A percentile compares a stretch with the other conserved stretches of the same genome.
These are phyloP conservation scores for Chlamydomonas sphaeroides DNA, from an alignment of 139 green algal genomes.

Conservation along the genomic window DNA sequence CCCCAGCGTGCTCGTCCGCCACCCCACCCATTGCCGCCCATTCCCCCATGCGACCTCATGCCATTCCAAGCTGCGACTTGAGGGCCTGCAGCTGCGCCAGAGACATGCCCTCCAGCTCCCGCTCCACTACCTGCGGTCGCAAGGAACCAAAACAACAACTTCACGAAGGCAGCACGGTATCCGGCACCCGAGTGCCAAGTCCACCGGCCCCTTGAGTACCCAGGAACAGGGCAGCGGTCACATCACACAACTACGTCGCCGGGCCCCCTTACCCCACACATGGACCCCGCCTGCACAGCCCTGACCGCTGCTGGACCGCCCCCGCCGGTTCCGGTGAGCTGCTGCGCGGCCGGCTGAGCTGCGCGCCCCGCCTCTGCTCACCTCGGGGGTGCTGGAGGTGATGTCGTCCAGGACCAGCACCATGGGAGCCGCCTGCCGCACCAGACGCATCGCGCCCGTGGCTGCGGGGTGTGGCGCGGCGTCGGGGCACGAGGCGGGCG, in stretches of 20 bases:
- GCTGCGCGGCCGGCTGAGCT: not conserved
- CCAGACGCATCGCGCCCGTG: not conserved
- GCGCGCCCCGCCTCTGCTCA: not conserved
- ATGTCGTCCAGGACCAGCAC: constrained; percentile 37
- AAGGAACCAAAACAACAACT: not conserved
- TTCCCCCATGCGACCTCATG: not conserved
- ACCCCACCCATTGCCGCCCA: no score
- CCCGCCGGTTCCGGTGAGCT: no score
- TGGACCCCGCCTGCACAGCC: not conserved
- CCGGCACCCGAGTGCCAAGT: no score
- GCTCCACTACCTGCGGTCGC: constrained; percentile 17
- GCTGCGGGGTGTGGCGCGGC: not conserved
- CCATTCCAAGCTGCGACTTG: not conserved
- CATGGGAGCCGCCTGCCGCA: constrained; percentile 24
- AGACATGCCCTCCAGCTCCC: constrained; percentile 10
- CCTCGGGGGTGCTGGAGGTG: constrained; percentile 25
- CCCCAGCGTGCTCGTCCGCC: no score
- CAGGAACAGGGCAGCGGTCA: not conserved
- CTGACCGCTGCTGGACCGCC: not conserved
- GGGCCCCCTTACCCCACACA: no score
- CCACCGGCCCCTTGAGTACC: no score
- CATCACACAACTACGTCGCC: not conserved
- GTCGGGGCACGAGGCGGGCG: no score
- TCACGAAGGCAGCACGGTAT: not conserved
- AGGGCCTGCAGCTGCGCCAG: constrained; percentile 21